Conservation (phyloP, 2,329 filamentous ascomycete species). For the Pleomassaria siparia region DNA sequence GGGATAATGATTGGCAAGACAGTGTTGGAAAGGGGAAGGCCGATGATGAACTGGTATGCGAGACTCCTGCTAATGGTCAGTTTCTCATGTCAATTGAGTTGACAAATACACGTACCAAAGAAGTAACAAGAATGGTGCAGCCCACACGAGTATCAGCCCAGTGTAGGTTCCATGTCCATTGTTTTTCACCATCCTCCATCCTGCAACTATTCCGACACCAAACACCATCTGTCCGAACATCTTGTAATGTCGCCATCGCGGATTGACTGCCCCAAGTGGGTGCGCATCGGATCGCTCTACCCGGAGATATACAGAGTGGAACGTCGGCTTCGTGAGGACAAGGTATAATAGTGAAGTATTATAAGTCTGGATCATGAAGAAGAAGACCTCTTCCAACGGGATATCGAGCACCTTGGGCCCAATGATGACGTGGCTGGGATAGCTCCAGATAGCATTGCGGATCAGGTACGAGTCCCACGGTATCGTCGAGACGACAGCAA, state of each 20-base stretch:
- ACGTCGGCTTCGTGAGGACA: constrained; percentile 63
- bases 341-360: constrained; percentile 70
- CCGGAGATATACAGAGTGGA: constrained; percentile 58
- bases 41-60: constrained; percentile 64
- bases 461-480: constrained; percentile 80
- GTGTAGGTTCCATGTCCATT: constrained; percentile 63
- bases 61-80: constrained; percentile 50
- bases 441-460: constrained; percentile 68
- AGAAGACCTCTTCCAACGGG: constrained; percentile 72
- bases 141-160: constrained; percentile 70
- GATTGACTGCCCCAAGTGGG: constrained; percentile 19
- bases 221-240: constrained; percentile 56
- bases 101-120: constrained; percentile 53
- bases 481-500: constrained; percentile 68
- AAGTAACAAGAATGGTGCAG: constrained; percentile 64
- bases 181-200: constrained; percentile 49
- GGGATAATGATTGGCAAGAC: constrained; percentile 62
- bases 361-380: constrained; percentile 77
- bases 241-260: constrained; percentile 46
- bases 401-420: constrained; percentile 66
- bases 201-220: constrained; percentile 47
- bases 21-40: constrained; percentile 60
- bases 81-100: not conserved
- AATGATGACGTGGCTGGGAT: constrained; percentile 65
- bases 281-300: constrained; percentile 37